Conservation (phyloP, 257 asterid species). For the Solanum chilense region DNA sequence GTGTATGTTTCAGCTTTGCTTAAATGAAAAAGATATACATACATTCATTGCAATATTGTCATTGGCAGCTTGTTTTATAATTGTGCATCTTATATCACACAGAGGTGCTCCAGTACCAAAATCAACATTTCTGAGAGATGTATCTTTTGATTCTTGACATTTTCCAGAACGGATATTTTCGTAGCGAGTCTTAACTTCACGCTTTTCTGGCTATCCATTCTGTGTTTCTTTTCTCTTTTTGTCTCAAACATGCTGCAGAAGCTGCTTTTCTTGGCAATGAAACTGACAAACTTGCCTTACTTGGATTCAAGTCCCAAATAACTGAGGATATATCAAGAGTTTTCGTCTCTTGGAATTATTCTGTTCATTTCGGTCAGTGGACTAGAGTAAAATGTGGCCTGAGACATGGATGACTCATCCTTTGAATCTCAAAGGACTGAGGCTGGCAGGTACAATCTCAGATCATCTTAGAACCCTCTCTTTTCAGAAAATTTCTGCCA, state of each 20-base stretch:
- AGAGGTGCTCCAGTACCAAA: not conserved
- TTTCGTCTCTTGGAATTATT: slow-evolving; percentile 24
- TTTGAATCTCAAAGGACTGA: no score
- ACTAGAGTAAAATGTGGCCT: not conserved
- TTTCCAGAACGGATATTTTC: slow-evolving; percentile 6
- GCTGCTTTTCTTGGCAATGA: not conserved
- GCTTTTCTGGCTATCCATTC: not conserved
- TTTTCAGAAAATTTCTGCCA: no score
- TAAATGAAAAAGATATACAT: no score
- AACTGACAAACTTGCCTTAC: slow-evolving; percentile 22
- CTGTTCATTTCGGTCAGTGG: slow-evolving; percentile 18
- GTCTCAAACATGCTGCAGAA: slow-evolving; percentile 7
- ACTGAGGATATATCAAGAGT: slow-evolving; percentile 21
- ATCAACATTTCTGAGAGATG: not conserved
- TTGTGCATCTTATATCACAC: not conserved
- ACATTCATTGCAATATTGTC: not conserved
- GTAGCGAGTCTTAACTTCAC: not conserved
- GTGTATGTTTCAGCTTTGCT: no score
- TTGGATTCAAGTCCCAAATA: slow-evolving; percentile 33
- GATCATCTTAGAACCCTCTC: no score
- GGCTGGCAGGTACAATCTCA: no score
- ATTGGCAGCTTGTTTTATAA: not conserved
- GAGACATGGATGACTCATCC: no score
- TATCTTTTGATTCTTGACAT: not conserved
- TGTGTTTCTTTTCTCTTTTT: not conserved